These are phyloP conservation scores for Solanum hybrid DNA, from an alignment of 305 asterid genomes.

Conservation along the genomic window DNA sequence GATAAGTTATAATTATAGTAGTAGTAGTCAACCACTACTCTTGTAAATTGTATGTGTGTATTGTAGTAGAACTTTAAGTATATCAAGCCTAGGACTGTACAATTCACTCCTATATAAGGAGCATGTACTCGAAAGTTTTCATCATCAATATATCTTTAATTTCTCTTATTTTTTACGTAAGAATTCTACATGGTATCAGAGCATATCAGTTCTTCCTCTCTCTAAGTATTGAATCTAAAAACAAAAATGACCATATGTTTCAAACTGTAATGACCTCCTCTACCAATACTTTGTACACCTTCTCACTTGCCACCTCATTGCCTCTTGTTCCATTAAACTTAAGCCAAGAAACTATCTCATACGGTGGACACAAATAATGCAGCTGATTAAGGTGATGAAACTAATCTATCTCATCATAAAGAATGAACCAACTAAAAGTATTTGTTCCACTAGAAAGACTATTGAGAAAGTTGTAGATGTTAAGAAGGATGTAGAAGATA, in stretches of 20 bases:
- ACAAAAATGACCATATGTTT: too few species aligned
- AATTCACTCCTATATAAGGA: not conserved
- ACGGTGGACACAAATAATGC: not conserved
- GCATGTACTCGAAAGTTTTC: not conserved
- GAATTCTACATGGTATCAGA: not conserved
- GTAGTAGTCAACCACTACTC: not conserved
- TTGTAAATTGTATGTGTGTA: not conserved
- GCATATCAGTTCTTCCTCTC: not conserved
- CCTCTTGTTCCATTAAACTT: not conserved
- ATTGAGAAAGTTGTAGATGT: not conserved
- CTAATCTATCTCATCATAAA: not conserved
- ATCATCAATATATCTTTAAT: not conserved
- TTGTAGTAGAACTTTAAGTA: not conserved
- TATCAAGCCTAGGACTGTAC: not conserved
- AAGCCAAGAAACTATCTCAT: not conserved
- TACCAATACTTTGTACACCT: not conserved
- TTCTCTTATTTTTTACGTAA: not conserved
- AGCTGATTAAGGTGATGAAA: not conserved
- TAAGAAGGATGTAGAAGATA: not conserved
- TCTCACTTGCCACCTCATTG: not conserved
- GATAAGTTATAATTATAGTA: not conserved
- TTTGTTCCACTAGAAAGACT: not conserved
- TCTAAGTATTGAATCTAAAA: not conserved
- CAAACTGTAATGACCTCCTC: not conserved
- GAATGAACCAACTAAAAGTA: not conserved